phyloP scores from a whole-genome alignment of 331 rosid species.

The Acacia concinna region DNA sequence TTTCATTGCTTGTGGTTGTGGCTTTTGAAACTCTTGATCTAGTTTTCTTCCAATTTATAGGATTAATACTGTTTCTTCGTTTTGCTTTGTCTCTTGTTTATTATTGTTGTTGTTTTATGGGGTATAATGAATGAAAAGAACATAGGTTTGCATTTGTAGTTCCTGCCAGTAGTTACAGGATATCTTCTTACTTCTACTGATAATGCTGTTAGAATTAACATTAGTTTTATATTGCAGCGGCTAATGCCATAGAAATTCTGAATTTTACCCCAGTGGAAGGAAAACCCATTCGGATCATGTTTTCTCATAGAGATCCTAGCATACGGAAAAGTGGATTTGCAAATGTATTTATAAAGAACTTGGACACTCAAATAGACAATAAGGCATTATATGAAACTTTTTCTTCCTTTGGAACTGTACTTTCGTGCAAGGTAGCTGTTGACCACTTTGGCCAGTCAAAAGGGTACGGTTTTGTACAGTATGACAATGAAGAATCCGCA shows the following conservation, averaged over 20 bases:
- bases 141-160: not conserved
- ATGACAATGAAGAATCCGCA: constrained; percentile 66
- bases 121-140: not conserved
- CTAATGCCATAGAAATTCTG: constrained; percentile 51
- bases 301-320: constrained; percentile 83
- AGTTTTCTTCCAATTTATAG: not conserved
- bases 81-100: not conserved
- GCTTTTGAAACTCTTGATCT: not conserved
- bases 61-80: not conserved
- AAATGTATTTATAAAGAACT: constrained; percentile 76
- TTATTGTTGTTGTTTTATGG: not conserved
- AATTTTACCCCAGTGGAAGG: constrained; percentile 62
- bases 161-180: not conserved
- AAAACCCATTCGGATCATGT: constrained; percentile 81
- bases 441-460: constrained; percentile 68
- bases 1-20: not conserved
- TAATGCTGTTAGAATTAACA: not conserved
- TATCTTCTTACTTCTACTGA: not conserved
- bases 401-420: constrained; percentile 70
- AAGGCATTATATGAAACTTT: constrained; percentile 82
- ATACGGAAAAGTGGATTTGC: constrained; percentile 77
- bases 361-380: constrained; percentile 76
- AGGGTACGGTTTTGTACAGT: constrained; percentile 88
- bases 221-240: constrained; percentile 41
- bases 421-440: constrained; percentile 80